These are phyloP conservation scores for Colletotrichum liriopes DNA, from an alignment of 2,329 filamentous ascomycete species.

Conservation along the genomic window DNA sequence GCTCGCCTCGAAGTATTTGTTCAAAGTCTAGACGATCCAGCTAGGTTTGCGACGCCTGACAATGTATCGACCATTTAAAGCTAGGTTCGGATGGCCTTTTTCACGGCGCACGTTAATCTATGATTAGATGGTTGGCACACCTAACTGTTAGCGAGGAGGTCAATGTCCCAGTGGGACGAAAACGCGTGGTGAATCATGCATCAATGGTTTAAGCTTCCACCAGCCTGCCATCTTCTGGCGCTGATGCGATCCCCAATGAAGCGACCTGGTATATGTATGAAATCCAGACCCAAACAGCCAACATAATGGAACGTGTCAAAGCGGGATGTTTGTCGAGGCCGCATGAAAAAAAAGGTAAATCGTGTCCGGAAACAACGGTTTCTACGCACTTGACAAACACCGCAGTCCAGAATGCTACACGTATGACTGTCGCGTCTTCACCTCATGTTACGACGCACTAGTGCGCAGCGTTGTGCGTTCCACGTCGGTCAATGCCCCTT, in stretches of 20 bases:
- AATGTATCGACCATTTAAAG: neutral
- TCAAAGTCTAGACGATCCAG: neutral
- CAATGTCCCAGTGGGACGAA: neutral
- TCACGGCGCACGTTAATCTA: slow-evolving; percentile 3
- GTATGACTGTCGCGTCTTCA: neutral
- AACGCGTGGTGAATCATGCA: neutral
- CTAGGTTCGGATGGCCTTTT: slow-evolving; percentile 3
- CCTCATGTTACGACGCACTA: neutral
- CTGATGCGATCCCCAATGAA: neutral
- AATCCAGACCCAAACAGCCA: neutral
- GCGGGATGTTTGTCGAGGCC: neutral
- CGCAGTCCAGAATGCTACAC: neutral
- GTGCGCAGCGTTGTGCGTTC: slow-evolving; percentile 9
- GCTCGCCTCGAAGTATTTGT: neutral
- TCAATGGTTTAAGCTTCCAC: neutral
- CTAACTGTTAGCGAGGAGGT: neutral
- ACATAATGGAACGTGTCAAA: neutral
- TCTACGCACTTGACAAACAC: neutral
- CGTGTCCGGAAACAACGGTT: neutral
- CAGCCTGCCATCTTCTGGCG: neutral
- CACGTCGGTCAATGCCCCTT: slow-evolving; percentile 12
- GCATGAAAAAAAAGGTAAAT: neutral
- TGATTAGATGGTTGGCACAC: neutral
- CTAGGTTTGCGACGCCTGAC: neutral
- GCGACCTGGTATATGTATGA: neutral